Percentiles rank a stretch among this genome's conserved stretches.
These are phyloP conservation scores for Leccinum imitatum DNA, from an alignment of 768 basidiomycete species.

Conservation along the genomic window DNA sequence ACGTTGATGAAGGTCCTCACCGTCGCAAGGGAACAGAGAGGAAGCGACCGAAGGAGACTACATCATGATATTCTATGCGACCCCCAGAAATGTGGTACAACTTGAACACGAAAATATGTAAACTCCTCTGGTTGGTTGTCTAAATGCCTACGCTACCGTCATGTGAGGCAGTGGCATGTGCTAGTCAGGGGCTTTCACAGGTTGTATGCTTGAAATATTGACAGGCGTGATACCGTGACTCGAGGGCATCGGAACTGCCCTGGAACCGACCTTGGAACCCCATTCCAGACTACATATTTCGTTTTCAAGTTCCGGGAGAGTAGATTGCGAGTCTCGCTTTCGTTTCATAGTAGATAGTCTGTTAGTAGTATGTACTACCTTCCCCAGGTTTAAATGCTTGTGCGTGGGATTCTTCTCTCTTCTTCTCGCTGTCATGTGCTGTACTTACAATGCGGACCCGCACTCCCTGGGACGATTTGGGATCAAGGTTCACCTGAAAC, in stretches of 20 bases:
- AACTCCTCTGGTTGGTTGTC: not conserved
- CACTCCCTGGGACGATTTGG: not conserved
- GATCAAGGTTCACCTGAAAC: not conserved
- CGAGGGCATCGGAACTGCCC: not conserved
- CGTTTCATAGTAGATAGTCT: too few relatives aligned
- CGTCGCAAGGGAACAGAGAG: constrained; percentile 11
- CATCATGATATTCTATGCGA: constrained; percentile 8
- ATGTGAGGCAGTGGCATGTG: constrained; percentile 4
- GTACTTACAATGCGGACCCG: not conserved
- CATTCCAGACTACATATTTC: not conserved
- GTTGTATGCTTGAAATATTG: not conserved
- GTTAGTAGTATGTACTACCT: too few relatives aligned
- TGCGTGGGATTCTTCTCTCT: not conserved
- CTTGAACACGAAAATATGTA: not conserved
- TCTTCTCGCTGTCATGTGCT: not conserved
- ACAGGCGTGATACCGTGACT: not conserved
- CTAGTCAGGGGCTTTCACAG: not conserved
- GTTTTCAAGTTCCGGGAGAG: too few relatives aligned
- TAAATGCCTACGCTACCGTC: not conserved
- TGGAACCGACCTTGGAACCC: not conserved
- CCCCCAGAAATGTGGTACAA: not conserved
- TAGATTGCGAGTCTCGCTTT: too few relatives aligned
- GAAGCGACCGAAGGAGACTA: constrained; percentile 16
- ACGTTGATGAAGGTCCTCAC: constrained; percentile 3
- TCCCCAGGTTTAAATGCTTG: too few relatives aligned